Base-by-base conservation (phyloP, 116 monocot genomes). In the Phalaenopsis hybrid region DNA sequence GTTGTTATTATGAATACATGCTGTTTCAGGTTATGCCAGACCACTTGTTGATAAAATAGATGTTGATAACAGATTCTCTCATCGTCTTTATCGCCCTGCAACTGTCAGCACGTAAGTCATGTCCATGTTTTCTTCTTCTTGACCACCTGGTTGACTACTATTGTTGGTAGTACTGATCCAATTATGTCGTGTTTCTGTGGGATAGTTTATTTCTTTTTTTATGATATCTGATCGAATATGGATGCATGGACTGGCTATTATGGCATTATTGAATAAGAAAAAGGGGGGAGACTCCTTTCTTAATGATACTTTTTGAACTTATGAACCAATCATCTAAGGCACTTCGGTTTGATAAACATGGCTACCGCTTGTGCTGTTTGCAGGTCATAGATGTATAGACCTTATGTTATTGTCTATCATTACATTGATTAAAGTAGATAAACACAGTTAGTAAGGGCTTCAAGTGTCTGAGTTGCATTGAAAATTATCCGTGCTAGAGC, bases 41-140 rank as follows among this genome's bases (percentile, higher is more conserved):
- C 98, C 98, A 58, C 89, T 98, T 79, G 89, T 98, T 84, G 98
- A 98, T 81, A 91, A 86, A 90, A 98, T 98, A 48, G 98, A 98
- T 87, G 51, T 77, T 57, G 85, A 88, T 9, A 93, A 89, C 48
- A 93, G 69, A 87, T 95, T 98, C 81, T 74, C 52, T 44, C 83
- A 80, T 82, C 90, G 98, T 57, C 89, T 98, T 72, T 98, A 98
- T 79, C 88, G 98, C 6, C 93, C 98, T 58, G 85, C 98, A 59
- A 98, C 98, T 23, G 87, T 90, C 79, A 90, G 84, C 82, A 98
- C 94, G 98, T 98, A 85, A 87, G 90, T 82, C 78, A 2, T 44
- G 25, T 15, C 28, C 31, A 25, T 75, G n/a, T 18, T 45, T 46
- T 20, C 33, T 17, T 75, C 46, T 18, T 75, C 45, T 75, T 25